Conservation (phyloP, 2,329 filamentous ascomycete species). For the Pseudocercospora cruenta region DNA sequence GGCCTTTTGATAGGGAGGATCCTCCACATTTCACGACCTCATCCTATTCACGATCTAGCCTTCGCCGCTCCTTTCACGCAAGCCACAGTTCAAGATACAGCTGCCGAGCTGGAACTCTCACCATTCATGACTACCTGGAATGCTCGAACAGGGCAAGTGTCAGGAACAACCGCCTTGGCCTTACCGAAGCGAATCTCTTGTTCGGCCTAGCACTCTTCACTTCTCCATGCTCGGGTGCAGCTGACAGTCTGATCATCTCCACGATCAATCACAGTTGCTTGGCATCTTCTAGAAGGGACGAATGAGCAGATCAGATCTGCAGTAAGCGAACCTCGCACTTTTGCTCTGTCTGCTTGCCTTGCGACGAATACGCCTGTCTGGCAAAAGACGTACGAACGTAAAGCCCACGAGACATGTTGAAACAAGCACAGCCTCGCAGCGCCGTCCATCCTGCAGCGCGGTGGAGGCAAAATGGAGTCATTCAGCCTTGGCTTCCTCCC, state of each 20-base stretch:
- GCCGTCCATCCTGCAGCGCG: background rate
- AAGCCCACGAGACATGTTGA: background rate
- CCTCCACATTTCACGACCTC: background rate
- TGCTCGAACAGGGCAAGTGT: background rate
- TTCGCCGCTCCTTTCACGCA: background rate
- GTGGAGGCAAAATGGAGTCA: background rate
- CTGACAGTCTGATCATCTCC: background rate
- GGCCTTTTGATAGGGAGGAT: background rate
- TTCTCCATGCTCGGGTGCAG: background rate
- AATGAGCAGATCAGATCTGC: background rate
- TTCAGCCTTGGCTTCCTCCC: background rate
- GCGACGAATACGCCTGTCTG: background rate
- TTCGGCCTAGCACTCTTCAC: background rate
- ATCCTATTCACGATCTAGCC: background rate
- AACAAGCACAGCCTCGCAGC: background rate
- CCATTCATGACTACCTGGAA: background rate
- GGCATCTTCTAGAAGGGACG: conserved; percentile 1
- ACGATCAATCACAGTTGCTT: background rate
- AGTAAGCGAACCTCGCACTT: background rate
- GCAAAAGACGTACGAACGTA: background rate
- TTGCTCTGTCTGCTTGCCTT: background rate
- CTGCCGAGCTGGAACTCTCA: background rate
- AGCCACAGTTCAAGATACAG: too few species aligned
- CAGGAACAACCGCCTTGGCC: background rate
- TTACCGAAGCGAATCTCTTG: background rate